A percentile compares a stretch with the other conserved stretches of the same genome.
These are phyloP conservation scores for Solanum chiquidenum DNA, from an alignment of 257 asterid genomes.

Conservation along the genomic window DNA sequence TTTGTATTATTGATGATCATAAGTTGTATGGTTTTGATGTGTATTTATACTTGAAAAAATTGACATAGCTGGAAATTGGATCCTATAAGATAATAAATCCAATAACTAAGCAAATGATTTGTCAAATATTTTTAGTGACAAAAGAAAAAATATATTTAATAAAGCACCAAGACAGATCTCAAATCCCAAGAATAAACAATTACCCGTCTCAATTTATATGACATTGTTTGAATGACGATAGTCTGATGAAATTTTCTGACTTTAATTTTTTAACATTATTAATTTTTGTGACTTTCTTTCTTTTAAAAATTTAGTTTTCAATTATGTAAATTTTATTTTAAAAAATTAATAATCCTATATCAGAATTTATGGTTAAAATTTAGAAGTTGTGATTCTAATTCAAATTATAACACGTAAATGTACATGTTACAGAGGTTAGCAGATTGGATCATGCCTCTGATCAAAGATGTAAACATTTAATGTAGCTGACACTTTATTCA, in stretches of 20 bases:
- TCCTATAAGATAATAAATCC: neutral
- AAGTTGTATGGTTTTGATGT: neutral
- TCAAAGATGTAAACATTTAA: neutral
- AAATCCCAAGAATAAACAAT: neutral
- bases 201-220: neutral
- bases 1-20: neutral
- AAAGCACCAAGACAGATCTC: neutral
- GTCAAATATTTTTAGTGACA: neutral
- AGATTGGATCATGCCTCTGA: neutral
- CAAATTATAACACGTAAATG: neutral
- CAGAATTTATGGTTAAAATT: neutral
- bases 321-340: neutral
- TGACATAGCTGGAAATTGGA: neutral
- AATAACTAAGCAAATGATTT: neutral
- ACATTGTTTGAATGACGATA: neutral
- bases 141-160: neutral
- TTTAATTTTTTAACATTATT: neutral
- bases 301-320: neutral
- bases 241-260: neutral
- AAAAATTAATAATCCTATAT: neutral
- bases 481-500: neutral
- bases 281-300: neutral
- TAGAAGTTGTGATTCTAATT: neutral
- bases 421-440: neutral
- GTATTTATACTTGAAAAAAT: neutral